Percentiles rank a stretch among this genome's conserved stretches.
Conservation (phyloP, 2,329 filamentous ascomycete species). For the Nannizziopsis barbatae region DNA sequence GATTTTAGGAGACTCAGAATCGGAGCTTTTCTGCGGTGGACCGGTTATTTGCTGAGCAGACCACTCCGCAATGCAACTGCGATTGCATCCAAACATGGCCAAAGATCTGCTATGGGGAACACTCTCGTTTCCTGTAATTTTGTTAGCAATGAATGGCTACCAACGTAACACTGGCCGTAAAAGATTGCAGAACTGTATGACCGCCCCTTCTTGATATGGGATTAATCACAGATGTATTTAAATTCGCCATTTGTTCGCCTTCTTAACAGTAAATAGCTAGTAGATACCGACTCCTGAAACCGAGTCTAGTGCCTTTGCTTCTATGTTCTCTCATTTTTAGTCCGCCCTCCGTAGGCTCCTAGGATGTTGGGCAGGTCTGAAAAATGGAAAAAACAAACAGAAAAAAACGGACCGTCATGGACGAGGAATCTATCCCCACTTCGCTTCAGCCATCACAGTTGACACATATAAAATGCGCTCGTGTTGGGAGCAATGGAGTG, state of each 20-base stretch:
- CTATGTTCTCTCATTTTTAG: constrained; percentile 47
- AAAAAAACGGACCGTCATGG: constrained; percentile 10
- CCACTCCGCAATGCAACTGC: too few relatives aligned
- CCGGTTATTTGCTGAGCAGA: too few relatives aligned
- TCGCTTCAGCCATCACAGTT: constrained; percentile 18
- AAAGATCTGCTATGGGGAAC: too few relatives aligned
- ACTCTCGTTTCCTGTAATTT: neutral
- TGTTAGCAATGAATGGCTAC: too few relatives aligned
- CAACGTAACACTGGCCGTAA: too few relatives aligned
- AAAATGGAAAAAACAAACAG: constrained; percentile 32
- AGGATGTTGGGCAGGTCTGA: constrained; percentile 43
- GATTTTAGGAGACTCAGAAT: neutral
- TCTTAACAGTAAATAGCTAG: neutral
- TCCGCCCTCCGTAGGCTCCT: constrained; percentile 43
- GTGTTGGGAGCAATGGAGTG: constrained; percentile 6
- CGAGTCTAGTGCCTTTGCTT: neutral
- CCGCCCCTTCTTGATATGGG: too few relatives aligned
- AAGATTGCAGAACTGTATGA: too few relatives aligned
- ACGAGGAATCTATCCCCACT: neutral
- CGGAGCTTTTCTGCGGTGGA: neutral
- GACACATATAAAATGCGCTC: constrained; percentile 6
- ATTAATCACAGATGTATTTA: too few relatives aligned
- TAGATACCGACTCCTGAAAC: neutral
- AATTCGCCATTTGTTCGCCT: too few relatives aligned
- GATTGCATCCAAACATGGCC: too few relatives aligned